Evolutionary conservation across 495 filamentous ascomycete genomes (phyloP).

Genomic region (Annulohypoxylon bovei): DNA sequence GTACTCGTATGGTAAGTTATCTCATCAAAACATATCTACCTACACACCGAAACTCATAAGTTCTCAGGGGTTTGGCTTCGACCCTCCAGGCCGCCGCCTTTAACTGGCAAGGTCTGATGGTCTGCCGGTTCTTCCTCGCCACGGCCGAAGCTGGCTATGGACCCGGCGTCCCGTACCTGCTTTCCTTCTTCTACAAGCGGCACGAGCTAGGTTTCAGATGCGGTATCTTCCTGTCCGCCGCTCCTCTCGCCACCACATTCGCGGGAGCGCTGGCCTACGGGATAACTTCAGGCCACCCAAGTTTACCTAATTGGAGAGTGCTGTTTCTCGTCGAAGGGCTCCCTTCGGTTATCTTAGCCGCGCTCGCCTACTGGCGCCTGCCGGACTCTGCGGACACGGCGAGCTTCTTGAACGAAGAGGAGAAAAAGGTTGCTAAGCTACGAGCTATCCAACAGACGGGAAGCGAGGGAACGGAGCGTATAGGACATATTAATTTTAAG

Average conservation of each 20-base stretch:
- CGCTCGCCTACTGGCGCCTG: conserved; percentile 72
- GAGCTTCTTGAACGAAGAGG: conserved; percentile 73
- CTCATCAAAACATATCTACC: too few species aligned
- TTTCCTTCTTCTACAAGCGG: conserved; percentile 86
- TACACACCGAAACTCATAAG: too few species aligned
- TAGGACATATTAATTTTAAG: conserved; percentile 64
- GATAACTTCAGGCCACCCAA: conserved; percentile 75
- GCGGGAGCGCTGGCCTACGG: conserved; percentile 85
- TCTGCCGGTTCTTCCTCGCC: conserved; percentile 73
- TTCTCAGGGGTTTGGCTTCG: conserved; percentile 67
- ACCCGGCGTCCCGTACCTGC: conserved; percentile 75
- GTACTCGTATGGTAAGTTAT: conserved; percentile 46
- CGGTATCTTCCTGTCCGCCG: conserved; percentile 80
- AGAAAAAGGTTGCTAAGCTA: conserved; percentile 73
- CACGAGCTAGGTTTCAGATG: conserved; percentile 79
- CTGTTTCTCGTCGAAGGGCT: conserved; percentile 86
- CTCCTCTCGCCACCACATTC: conserved; percentile 84
- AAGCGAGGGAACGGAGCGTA: conserved; percentile 53
- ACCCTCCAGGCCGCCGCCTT: conserved; percentile 68
- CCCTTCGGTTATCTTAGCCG: conserved; percentile 72
- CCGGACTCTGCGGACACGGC: conserved; percentile 78
- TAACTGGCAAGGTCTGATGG: conserved; percentile 73
- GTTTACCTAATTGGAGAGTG: conserved; percentile 78
- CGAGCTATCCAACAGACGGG: conserved; percentile 72
- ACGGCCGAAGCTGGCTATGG: conserved; percentile 74